A percentile compares a stretch with the other conserved stretches of the same genome.
These are phyloP conservation scores for Nymphaea thermarum DNA, from an alignment of 164 flowering plant species.

Conservation along the genomic window DNA sequence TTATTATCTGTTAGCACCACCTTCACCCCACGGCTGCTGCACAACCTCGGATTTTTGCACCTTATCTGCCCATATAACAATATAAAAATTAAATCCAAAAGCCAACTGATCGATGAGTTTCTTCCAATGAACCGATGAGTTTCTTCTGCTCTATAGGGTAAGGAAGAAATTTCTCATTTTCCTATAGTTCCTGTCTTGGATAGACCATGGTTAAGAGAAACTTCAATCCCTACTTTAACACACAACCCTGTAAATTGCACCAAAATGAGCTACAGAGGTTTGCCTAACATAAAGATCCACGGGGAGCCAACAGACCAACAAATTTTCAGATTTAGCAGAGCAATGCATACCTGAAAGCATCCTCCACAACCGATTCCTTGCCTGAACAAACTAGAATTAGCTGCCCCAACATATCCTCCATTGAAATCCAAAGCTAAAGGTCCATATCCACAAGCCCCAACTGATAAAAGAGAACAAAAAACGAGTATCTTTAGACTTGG, in stretches of 20 bases:
- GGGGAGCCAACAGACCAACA: background rate
- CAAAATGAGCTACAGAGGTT: background rate
- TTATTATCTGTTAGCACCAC: constrained; percentile 58
- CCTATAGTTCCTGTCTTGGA: background rate
- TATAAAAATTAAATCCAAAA: background rate
- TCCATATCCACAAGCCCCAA: constrained; percentile 91
- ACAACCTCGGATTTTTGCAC: constrained; percentile 54
- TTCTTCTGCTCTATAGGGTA: background rate
- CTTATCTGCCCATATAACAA: constrained; percentile 34
- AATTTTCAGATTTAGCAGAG: background rate
- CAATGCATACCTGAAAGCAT: constrained; percentile 53
- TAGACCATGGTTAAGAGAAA: background rate
- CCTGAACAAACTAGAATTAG: constrained; percentile 44
- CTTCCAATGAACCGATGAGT: background rate
- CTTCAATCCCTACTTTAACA: background rate
- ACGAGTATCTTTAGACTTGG: background rate
- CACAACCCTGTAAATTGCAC: background rate
- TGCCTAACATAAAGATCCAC: background rate
- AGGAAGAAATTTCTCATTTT: background rate
- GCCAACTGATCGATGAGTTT: background rate
- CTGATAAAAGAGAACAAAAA: constrained; percentile 22
- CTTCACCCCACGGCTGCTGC: constrained; percentile 39
- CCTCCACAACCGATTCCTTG: constrained; percentile 88
- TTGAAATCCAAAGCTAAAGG: constrained; percentile 47
- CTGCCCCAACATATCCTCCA: constrained; percentile 67